Conservation (phyloP, 2,329 filamentous ascomycete species). For the Diaporthe capsici region DNA sequence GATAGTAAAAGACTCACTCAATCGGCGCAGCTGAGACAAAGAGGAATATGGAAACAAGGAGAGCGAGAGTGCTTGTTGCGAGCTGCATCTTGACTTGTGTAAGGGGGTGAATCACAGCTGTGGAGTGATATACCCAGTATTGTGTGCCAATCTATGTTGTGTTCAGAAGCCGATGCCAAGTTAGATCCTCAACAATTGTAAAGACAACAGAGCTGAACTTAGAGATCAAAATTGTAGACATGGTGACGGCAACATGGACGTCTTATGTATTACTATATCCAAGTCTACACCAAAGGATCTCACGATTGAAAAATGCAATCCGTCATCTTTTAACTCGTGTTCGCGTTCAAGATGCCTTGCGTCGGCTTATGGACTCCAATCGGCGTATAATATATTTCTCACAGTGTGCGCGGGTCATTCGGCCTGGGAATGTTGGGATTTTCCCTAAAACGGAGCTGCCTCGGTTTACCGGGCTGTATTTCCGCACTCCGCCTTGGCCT, state of each 20-base stretch:
- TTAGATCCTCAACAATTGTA: not conserved
- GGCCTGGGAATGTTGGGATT: conserved; percentile 13
- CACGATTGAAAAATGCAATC: not conserved
- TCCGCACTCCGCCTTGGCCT: not conserved
- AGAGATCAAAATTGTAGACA: not conserved
- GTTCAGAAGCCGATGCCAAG: not conserved
- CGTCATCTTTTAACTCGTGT: not conserved
- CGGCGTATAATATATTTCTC: not conserved
- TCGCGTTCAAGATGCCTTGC: not conserved
- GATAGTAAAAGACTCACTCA: not conserved
- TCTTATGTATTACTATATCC: not conserved
- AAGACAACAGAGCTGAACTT: not conserved
- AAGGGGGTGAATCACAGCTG: not conserved
- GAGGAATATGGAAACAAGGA: not conserved
- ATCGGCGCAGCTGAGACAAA: not conserved
- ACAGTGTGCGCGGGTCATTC: conserved; percentile 4
- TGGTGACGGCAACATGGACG: not conserved
- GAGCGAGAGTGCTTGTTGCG: not conserved
- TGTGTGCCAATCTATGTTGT: not conserved
- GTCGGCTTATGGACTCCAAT: not conserved
- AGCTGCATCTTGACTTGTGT: not conserved
- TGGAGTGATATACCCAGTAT: not conserved
- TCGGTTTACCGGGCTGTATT: not conserved
- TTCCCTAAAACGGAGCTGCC: not conserved
- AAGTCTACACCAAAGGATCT: not conserved